A percentile compares a stretch with the other conserved stretches of the same genome.
These are phyloP conservation scores for Fusarium subglutinans DNA, from an alignment of 2,329 filamentous ascomycete genomes.

Conservation along the genomic window DNA sequence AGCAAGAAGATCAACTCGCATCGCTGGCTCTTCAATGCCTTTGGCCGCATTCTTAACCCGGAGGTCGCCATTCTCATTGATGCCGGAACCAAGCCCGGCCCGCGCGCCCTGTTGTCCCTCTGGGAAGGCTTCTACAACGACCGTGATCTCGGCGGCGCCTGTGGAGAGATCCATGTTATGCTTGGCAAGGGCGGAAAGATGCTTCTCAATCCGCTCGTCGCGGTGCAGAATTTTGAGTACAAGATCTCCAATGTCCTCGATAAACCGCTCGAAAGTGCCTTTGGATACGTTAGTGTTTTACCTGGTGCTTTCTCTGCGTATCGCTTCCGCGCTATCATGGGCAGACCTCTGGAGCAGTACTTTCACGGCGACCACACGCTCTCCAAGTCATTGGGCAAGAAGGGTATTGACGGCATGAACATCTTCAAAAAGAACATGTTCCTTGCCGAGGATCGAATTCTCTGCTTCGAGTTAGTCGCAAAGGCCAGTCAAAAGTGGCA, in stretches of 20 bases:
- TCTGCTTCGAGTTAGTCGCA: constrained; percentile 39
- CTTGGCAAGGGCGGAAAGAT: constrained; percentile 35
- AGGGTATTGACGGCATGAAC: constrained; percentile 41
- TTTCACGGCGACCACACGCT: constrained; percentile 41
- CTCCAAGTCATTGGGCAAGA: constrained; percentile 38
- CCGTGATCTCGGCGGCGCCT: constrained; percentile 37
- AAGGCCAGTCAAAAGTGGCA: constrained; percentile 42
- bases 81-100: constrained; percentile 39
- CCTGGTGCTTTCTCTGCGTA: constrained; percentile 40
- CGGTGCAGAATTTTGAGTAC: constrained; percentile 41
- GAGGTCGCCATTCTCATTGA: constrained; percentile 40
- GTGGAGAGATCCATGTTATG: constrained; percentile 41
- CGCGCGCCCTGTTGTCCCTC: constrained; percentile 32
- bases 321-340: constrained; percentile 40
- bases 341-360: constrained; percentile 37
- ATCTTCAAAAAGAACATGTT: constrained; percentile 44
- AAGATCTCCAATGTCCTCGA: constrained; percentile 41
- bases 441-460: constrained; percentile 38
- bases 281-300: constrained; percentile 39
- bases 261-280: constrained; percentile 38
- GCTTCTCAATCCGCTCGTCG: constrained; percentile 40
- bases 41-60: constrained; percentile 39
- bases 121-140: constrained; percentile 42
- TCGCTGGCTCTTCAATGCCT: constrained; percentile 41
- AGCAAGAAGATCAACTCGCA: constrained; percentile 44